A percentile compares a stretch with the other conserved stretches of the same genome.
These are phyloP conservation scores for Pseudogymnoascus sp. DNA, from an alignment of 2,329 filamentous ascomycete species.

Conservation along the genomic window DNA sequence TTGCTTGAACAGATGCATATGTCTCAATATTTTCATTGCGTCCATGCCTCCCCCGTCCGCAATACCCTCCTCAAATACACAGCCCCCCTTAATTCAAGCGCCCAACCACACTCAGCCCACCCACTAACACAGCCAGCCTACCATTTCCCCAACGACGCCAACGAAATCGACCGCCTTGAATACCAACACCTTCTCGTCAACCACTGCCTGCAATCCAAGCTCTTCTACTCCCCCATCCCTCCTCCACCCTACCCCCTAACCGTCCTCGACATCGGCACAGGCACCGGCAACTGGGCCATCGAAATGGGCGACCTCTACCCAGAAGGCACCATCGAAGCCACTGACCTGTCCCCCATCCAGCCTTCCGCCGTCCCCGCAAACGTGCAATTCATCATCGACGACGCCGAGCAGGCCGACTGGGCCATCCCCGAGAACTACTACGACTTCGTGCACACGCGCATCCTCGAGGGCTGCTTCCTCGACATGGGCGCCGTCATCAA, in stretches of 20 bases:
- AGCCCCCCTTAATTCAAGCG: not conserved
- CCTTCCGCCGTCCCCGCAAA: constrained; percentile 58
- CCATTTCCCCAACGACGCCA: constrained; percentile 38
- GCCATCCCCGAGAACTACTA: constrained; percentile 41
- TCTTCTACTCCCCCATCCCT: constrained; percentile 35
- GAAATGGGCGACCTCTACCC: constrained; percentile 57
- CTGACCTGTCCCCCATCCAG: constrained; percentile 59
- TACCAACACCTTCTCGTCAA: constrained; percentile 41
- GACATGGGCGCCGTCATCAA: constrained; percentile 38
- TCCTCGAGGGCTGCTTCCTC: constrained; percentile 45
- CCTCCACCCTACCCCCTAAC: constrained; percentile 24
- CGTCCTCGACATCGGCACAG: constrained; percentile 42
- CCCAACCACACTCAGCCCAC: not conserved
- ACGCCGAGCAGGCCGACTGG: constrained; percentile 33
- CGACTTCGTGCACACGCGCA: constrained; percentile 50
- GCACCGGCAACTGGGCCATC: constrained; percentile 54
- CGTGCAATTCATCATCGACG: constrained; percentile 56
- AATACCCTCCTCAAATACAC: not conserved
- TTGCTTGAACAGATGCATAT: not conserved
- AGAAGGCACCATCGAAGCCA: constrained; percentile 48
- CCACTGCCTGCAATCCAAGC: constrained; percentile 29
- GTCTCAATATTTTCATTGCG: not conserved
- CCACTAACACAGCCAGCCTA: constrained; percentile 18
- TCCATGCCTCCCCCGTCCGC: no score
- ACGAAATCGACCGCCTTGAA: constrained; percentile 41